Conservation (phyloP, 2,329 filamentous ascomycete genomes). For the Emericellopsis cladophorae region DNA sequence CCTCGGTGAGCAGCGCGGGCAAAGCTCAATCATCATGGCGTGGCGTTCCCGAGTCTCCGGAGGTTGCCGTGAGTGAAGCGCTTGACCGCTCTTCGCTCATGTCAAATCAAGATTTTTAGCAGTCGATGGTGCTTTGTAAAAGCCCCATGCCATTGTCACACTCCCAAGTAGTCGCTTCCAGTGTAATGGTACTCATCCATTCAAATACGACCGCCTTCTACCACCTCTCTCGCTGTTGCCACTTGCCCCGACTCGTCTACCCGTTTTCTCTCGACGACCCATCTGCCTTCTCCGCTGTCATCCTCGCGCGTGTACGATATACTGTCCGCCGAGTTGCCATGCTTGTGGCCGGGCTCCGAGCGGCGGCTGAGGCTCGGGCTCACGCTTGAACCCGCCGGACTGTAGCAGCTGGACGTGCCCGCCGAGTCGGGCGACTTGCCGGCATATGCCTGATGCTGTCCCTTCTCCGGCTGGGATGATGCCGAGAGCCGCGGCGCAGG, state of each 20-base stretch:
- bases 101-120: no score
- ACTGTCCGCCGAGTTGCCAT: conserved; percentile 50
- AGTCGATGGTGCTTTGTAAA: no score
- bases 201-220: conserved; percentile 38
- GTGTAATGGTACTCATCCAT: neutral
- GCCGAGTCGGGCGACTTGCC: conserved; percentile 7
- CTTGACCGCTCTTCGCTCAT: neutral
- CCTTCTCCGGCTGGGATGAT: conserved; percentile 4
- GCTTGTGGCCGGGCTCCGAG: conserved; percentile 29
- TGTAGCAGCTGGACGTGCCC: neutral
- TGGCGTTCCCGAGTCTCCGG: no score
- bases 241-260: conserved; percentile 53
- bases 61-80: neutral
- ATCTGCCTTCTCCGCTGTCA: conserved; percentile 43
- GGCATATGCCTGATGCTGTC: neutral
- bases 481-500: conserved; percentile 1
- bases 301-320: conserved; percentile 60
- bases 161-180: neutral
- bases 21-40: no score
- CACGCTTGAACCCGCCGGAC: neutral
- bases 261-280: conserved; percentile 57
- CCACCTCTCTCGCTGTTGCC: conserved; percentile 51
- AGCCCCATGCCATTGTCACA: neutral
- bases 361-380: conserved; percentile 7
- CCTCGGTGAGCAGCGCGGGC: no score